Conservation (phyloP, 768 basidiomycete species). For the Brasilioporus rufonigricans region DNA sequence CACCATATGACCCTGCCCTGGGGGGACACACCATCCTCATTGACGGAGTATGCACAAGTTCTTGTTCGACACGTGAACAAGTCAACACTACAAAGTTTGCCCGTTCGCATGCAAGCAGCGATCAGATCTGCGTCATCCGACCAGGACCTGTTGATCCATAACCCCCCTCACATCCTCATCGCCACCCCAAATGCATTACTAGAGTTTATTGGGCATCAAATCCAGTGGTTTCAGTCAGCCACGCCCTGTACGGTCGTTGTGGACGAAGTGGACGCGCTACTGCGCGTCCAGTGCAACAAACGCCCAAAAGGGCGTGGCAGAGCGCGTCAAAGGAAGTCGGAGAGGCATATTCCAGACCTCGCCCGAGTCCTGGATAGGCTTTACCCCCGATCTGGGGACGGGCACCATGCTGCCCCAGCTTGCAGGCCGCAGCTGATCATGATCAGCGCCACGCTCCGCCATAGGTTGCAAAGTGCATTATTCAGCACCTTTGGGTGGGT, state of each 20-base stretch:
- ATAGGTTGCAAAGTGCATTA: constrained; percentile 39
- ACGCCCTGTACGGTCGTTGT: constrained; percentile 59
- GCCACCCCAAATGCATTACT: constrained; percentile 68
- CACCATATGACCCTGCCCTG: constrained; percentile 42
- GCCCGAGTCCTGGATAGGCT: constrained; percentile 58
- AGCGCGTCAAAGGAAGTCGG: constrained; percentile 38
- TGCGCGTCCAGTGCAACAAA: constrained; percentile 47
- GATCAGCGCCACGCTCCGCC: constrained; percentile 68
- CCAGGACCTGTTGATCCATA: constrained; percentile 36
- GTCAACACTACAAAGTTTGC: constrained; percentile 14
- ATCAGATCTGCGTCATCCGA: constrained; percentile 30
- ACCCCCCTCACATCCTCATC: constrained; percentile 65
- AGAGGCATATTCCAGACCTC: constrained; percentile 57
- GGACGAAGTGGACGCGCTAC: constrained; percentile 74
- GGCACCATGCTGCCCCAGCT: not conserved
- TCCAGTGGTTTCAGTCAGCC: constrained; percentile 42
- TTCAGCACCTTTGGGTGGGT: constrained; percentile 61
- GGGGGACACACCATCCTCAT: constrained; percentile 31
- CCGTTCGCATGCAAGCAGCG: constrained; percentile 28
- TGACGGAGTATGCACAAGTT: constrained; percentile 54
- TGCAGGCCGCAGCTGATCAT: constrained; percentile 58
- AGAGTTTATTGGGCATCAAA: constrained; percentile 49
- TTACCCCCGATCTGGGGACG: constrained; percentile 38
- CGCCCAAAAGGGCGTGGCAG: constrained; percentile 38
- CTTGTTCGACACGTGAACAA: constrained; percentile 52